Evolutionary conservation across 1,284 basidiomycete species (phyloP).

Genomic region (Laetiporus sulphureus): DNA sequence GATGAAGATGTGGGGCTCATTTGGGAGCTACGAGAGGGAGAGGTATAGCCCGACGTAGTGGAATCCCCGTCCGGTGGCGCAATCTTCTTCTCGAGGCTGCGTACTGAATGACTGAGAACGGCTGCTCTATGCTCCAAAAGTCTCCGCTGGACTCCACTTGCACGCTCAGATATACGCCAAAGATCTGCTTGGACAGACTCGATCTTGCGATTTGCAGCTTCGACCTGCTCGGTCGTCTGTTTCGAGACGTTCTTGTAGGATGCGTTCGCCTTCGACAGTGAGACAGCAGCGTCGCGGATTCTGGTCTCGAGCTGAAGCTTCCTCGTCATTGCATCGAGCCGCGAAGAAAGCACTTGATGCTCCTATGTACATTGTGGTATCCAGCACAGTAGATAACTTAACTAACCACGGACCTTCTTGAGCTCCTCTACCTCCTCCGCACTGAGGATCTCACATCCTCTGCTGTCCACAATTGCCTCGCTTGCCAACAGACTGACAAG

Average conservation of each 20-base stretch:
- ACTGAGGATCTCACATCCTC: slow-evolving; percentile 65
- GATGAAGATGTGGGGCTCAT: slow-evolving; percentile 47
- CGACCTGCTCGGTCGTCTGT: slow-evolving; percentile 66
- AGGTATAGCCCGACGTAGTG: slow-evolving; percentile 44
- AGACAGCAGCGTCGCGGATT: slow-evolving; percentile 73
- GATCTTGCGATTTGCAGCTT: slow-evolving; percentile 59
- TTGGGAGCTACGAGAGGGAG: slow-evolving; percentile 42
- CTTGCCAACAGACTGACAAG: slow-evolving; percentile 79
- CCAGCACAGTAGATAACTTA: too few species aligned
- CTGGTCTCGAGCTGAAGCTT: slow-evolving; percentile 73
- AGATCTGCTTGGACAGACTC: slow-evolving; percentile 63
- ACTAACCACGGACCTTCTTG: slow-evolving; percentile 74
- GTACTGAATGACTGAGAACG: slow-evolving; percentile 66
- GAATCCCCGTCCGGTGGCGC: slow-evolving; percentile 20
- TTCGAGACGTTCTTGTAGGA: slow-evolving; percentile 54
- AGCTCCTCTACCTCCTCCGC: slow-evolving; percentile 88
- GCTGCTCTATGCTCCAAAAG: slow-evolving; percentile 74
- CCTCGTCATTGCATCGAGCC: slow-evolving; percentile 55
- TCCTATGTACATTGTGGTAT: slow-evolving; percentile 57
- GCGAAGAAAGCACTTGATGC: slow-evolving; percentile 55
- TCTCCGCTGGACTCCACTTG: slow-evolving; percentile 50
- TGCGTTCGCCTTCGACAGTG: slow-evolving; percentile 60
- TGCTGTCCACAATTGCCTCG: slow-evolving; percentile 80
- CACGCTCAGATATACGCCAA: slow-evolving; percentile 55
- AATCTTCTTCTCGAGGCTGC: slow-evolving; percentile 57